Evolutionary conservation across 2,329 filamentous ascomycete species (phyloP).

Genomic region (Helotiales sp.): DNA sequence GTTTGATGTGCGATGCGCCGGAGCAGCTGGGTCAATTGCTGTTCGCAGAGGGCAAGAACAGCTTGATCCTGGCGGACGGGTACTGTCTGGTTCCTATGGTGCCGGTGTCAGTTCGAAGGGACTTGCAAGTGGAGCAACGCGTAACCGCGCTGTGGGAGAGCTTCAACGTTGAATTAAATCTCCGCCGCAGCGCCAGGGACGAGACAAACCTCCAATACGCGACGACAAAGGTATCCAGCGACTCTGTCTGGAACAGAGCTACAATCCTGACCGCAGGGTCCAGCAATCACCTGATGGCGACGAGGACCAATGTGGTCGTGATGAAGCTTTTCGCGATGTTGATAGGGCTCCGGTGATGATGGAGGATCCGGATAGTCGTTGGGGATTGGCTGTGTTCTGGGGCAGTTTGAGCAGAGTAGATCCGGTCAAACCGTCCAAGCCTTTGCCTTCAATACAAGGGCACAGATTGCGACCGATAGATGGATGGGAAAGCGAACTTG

Average conservation of each 20-base stretch:
- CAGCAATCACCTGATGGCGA: conserved; percentile 40
- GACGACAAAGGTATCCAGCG: conserved; percentile 26
- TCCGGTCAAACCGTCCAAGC: background rate
- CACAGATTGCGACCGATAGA: background rate
- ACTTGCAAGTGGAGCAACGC: conserved; percentile 29
- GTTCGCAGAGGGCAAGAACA: background rate
- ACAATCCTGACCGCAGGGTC: conserved; percentile 41
- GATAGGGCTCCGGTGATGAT: conserved; percentile 38
- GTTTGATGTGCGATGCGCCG: conserved; percentile 6
- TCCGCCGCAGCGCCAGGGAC: conserved; percentile 28
- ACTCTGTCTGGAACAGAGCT: conserved; percentile 24
- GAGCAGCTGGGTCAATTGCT: conserved; percentile 4
- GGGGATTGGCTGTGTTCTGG: conserved; percentile 34
- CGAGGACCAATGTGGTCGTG: conserved; percentile 37
- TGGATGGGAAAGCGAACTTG: no score
- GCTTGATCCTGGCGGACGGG: conserved; percentile 1
- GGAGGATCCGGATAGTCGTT: conserved; percentile 25
- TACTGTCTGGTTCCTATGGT: background rate
- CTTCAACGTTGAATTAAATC: conserved; percentile 34
- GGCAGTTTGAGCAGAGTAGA: background rate
- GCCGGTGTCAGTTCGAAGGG: background rate
- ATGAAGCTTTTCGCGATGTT: conserved; percentile 39
- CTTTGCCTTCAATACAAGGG: no score
- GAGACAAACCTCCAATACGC: conserved; percentile 40
- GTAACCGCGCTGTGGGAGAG: conserved; percentile 28